Base-by-base conservation (phyloP, 176 grass and related monocot genomes). In the Carex kokanica region DNA sequence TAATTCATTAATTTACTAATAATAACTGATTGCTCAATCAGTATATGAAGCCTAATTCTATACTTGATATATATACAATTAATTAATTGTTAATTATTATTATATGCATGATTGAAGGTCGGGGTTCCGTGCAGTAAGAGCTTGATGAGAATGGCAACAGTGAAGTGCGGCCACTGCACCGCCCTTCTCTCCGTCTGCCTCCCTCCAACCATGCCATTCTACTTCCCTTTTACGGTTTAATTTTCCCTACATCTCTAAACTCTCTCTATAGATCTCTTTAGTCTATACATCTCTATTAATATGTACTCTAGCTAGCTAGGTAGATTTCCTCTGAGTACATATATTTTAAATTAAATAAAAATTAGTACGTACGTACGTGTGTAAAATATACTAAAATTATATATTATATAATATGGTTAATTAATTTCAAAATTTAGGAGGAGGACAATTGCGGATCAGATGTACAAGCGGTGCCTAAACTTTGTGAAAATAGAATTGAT, bases 91-190 rank as follows among this genome's bases (percentile, higher is more conserved):
- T n/a, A n/a, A n/a, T n/a, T 43, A 43, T 20, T 59, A 2, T 59
- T 62, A 40, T 80, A 6, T 29, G 53, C 36, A 80, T 87, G 78
- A 49, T 49, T 2, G 2, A 88, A 98, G 95, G 95, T 98, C 78
- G 89, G 85, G 74, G 92, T 98, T 69, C 95, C 95, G 83, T 89
- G 88, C 81, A 55, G 78, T n/a, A 91, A 85, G 49, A 91, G 85
- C 65, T 91, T 90, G 65, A 83, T 93, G 85, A 93, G 86, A 73
- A 87, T 87, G 70, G 95, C 89, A 29, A 98, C 90, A 31, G 95
- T 98, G n/a, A 87, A 88, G 85, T 98, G 95, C 61, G 95, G 95
- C 27, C 95, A 93, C 89, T 98, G 95, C 67, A 85, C 88, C 55
- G 89, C 84, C 86, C 88, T 98, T 78, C 87, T 98, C 55, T 94